Evolutionary conservation across 1,284 basidiomycete genomes (phyloP), one percentile per base, ranked within the genome.

Genomic region (Apiotrichum veenhuisii): DNA sequence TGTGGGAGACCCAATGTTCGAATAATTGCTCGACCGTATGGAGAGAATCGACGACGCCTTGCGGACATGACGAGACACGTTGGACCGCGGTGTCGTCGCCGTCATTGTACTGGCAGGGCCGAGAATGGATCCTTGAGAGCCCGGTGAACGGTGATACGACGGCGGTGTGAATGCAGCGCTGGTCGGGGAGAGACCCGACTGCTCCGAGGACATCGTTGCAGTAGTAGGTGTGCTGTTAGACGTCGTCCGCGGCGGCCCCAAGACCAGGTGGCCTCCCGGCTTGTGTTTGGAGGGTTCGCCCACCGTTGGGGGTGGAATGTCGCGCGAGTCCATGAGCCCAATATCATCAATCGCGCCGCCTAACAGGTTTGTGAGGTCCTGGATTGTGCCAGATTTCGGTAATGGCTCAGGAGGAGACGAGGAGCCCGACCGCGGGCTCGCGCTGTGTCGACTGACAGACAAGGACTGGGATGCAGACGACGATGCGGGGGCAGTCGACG

Each of bases 321-420:
- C 66, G 26, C 66, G 52, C 27, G 70, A 70, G 57, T 71, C 69
- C 33, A 69, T 65, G 49, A 71, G 61, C 0, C 69, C 73, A 38
- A 73, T 77, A 40, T 71, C 75, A 54, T 75, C 72, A 30, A 77
- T 76, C 9, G 76, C 73, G n/a, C 71, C 71, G 3, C 71, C 72
- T 1, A 78, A 59, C 52, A 76, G 70, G 14, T 72, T 69, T 7
- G 73, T 73, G 42, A 76, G 66, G 38, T 78, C 72, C 53, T 70
- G 67, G 52, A 77, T 70, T 1, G 71, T 68, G 26, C 50, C 49
- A 34, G 58, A 55, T 12, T 30, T 38, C 23, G 38, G 15, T 40
- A 52, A 27, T 23, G 23, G 45, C 22, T n/a, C 23, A 5, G 42
- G 34, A 25, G 61, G 41, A 57, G 61, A 12, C 17, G 38, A 5